Percentiles rank a stretch among this genome's conserved stretches.
Conservation (phyloP, 2,329 filamentous ascomycete genomes). For the Aspergillus ruber region DNA sequence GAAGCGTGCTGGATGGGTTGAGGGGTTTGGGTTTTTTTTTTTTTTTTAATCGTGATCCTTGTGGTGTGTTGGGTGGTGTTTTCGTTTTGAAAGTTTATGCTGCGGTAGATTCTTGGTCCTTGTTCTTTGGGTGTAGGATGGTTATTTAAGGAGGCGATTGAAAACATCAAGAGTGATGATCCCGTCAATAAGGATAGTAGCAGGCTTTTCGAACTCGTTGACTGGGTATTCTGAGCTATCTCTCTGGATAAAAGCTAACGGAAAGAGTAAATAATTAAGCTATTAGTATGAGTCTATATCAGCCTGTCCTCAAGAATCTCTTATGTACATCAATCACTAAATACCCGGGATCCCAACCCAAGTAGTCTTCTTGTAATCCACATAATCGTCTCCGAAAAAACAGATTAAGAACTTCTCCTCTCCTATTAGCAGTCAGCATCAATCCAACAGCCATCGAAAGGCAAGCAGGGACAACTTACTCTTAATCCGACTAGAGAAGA, state of each 20-base stretch:
- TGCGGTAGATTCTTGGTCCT: background rate
- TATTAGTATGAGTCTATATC: too few relatives aligned
- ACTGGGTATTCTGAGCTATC: background rate
- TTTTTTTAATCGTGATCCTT: background rate
- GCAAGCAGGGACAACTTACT: conserved; percentile 40
- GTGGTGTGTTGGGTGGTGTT: background rate
- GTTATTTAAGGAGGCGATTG: background rate
- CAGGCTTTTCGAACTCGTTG: background rate
- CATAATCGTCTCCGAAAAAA: conserved; percentile 83
- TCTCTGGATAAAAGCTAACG: too few relatives aligned
- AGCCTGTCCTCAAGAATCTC: too few relatives aligned
- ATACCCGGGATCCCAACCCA: conserved; percentile 78
- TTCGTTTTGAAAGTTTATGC: background rate
- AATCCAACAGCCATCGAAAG: too few relatives aligned
- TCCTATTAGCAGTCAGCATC: conserved; percentile 35
- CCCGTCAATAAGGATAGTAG: background rate
- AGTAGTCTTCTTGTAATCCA: conserved; percentile 64
- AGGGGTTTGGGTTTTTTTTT: background rate
- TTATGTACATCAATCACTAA: conserved; percentile 18
- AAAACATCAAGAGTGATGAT: background rate
- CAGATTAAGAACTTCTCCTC: conserved; percentile 72
- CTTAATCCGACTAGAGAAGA: conserved; percentile 68
- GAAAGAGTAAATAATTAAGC: too few relatives aligned
- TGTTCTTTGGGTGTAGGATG: too few relatives aligned
- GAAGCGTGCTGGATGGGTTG: background rate